Base-by-base conservation (phyloP, 768 basidiomycete genomes). In the Tricholoma furcatifolium region DNA sequence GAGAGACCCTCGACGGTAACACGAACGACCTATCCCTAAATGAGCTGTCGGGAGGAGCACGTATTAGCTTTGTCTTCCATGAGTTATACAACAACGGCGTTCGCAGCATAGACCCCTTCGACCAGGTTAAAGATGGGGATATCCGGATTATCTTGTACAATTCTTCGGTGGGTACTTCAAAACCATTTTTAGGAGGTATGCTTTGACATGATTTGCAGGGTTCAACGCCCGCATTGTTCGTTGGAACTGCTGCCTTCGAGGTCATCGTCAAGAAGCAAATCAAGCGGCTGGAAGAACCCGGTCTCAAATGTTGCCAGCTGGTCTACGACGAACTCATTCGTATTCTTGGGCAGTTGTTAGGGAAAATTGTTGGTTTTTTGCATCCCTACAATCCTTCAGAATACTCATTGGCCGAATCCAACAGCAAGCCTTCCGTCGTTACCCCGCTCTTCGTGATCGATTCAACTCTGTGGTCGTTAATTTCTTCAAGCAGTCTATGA, bases 221-320 rank as follows among this genome's bases (percentile, higher is more conserved):
- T 66, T 97, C 93, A 6, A 96, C 94, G 1, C 97, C 97, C 18
- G 86, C 95, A 0, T 78, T 99, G 5, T 98, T 99, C 67, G 95
- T 99, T 45, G 94, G 96, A 17, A 96, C 97, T 0, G 86, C 91
- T 53, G 97, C 96, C 6, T 99, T 99, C 63, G 97, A 99, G 64
- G 92, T 95, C 55, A 98, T 99, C 61, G 93, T 98, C 61, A 99
- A 98, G 76, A 93, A 98, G 67, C 97, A 99, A 72, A 99, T 99
- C 70, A 90, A 94, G 70, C 83, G 97, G 38, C 73, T 99, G 48
- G 97, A 98, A 67, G 97, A 98, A 6, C 97, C 97, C 11, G 77
- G 82, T 58, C 71, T 98, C 60, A 95, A 95, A 67, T 98, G 97
- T 64, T 96, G 93, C 64, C 87, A 94, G 58, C 77, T 98, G 54